phyloP scores from a whole-genome alignment of 495 filamentous ascomycete species.

The Aspergillus heteromorphus region DNA sequence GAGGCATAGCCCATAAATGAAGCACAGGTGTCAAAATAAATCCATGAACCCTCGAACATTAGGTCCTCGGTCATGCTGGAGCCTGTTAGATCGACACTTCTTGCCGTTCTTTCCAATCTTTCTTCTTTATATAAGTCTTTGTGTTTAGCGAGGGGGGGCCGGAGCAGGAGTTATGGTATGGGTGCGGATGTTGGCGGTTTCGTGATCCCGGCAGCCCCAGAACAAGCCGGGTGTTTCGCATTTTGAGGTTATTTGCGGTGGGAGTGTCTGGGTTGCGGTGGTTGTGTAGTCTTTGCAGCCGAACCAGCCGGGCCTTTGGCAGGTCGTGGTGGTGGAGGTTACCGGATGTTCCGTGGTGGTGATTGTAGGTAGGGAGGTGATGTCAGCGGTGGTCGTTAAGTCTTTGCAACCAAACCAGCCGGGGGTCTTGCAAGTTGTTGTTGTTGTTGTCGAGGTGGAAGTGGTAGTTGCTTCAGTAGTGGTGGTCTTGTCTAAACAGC shows the following conservation, averaged over 20 bases:
- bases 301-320: constrained; percentile 66
- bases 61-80: no score
- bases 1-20: no score
- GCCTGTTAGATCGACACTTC: no score
- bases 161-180: constrained; percentile 27
- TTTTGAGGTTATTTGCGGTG: constrained; percentile 23
- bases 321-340: constrained; percentile 32
- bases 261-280: constrained; percentile 30
- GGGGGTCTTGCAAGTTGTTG: constrained; percentile 73
- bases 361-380: constrained; percentile 20
- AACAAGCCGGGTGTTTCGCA: constrained; percentile 52
- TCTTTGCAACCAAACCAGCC: constrained; percentile 58
- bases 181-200: constrained; percentile 21
- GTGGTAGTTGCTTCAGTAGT: constrained; percentile 49
- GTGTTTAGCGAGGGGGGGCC: constrained; percentile 2
- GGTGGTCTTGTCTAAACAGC: constrained; percentile 54
- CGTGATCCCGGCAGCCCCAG: constrained; percentile 51
- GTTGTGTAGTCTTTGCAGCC: constrained; percentile 56
- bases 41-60: no score
- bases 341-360: constrained; percentile 21
- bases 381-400: constrained; percentile 29
- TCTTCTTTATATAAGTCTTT: no score
- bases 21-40: no score
- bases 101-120: no score
- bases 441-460: constrained; percentile 54